phyloP scores from a whole-genome alignment of 768 basidiomycete genomes.

The Termitomyces sp. region DNA sequence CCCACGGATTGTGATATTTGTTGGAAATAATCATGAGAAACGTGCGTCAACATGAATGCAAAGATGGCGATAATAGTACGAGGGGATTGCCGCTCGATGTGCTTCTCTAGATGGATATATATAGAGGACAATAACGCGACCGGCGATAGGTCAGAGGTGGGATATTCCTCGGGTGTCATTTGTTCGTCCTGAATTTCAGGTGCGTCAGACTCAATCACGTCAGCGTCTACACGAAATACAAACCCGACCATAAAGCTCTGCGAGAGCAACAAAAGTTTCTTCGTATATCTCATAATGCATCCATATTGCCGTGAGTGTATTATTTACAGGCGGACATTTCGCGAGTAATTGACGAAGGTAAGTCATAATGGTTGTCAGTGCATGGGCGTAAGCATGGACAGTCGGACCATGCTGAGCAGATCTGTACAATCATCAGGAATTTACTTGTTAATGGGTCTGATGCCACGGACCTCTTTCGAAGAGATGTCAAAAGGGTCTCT shows the following conservation, averaged over 20 bases:
- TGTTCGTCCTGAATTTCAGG: slow-evolving; percentile 24
- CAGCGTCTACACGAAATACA: slow-evolving; percentile 13
- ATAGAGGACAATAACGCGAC: slow-evolving; percentile 53
- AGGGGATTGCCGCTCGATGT: slow-evolving; percentile 50
- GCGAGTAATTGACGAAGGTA: slow-evolving; percentile 45
- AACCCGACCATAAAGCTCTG: slow-evolving; percentile 57
- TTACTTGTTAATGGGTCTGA: neutral
- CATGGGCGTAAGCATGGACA: slow-evolving; percentile 62
- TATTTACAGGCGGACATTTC: slow-evolving; percentile 29
- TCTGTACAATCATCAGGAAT: slow-evolving; percentile 22
- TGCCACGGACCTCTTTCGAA: slow-evolving; percentile 44
- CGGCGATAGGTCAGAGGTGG: slow-evolving; percentile 37
- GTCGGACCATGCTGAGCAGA: slow-evolving; percentile 45
- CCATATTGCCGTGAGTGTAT: slow-evolving; percentile 40
- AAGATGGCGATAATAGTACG: slow-evolving; percentile 44
- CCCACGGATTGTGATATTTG: slow-evolving; percentile 58
- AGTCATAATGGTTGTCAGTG: slow-evolving; percentile 48
- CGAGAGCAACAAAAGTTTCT: slow-evolving; percentile 45
- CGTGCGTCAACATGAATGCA: slow-evolving; percentile 61
- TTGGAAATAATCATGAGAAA: slow-evolving; percentile 60
- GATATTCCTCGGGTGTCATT: slow-evolving; percentile 32
- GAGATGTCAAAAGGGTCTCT: slow-evolving; percentile 42
- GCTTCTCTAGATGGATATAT: slow-evolving; percentile 49
- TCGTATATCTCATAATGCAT: slow-evolving; percentile 45
- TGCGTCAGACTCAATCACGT: neutral